Base-by-base conservation (phyloP, 768 basidiomycete species). In the Russula abietina region DNA sequence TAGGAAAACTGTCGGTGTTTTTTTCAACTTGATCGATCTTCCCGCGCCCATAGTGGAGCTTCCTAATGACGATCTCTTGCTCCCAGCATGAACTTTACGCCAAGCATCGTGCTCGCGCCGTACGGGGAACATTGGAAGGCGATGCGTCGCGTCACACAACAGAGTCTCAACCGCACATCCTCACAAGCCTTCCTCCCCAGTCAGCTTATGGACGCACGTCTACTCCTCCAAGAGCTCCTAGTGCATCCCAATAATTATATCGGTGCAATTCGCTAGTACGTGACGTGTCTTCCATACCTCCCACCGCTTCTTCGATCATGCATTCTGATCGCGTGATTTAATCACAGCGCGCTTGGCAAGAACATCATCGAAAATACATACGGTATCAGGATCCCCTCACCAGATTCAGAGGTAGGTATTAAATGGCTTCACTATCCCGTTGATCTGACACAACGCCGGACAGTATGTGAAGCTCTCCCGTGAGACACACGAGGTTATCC, bases 291-390 rank as follows among this genome's bases (percentile, higher is more conserved):
- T 24, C 24, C 14, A 1, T 32, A 6, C 38, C 43, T 22, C 43
- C 43, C 17, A 19, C 43, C 43, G n/a, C 24, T 49, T 49, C 48
- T 12, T 26, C 26, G 48, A 3, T 19, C n/a, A 48, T 61, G 51
- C 28, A 55, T 43, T 57, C 61, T 65, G 50, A 65, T 56, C 61
- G 49, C 64, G 51, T 62, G 33, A 28, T n/a, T n/a, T n/a, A n/a
- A n/a, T n/a, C n/a, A 12, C 57, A 66, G 65, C 49, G 57, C 65
- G 2, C 62, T 66, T 24, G 65, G 65, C 17, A 66, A 66, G 38
- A 66, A 66, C 48, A 58, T 66, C 53, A 66, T 66, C 39, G 65
- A 64, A 26, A 66, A 66, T 24, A 66, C 65, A 32, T 66, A 66
- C 41, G 65, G 65, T 4, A 64, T 66, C 26, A 66, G 48, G 54